These are phyloP conservation scores for Colletotrichum sp. DNA, from an alignment of 2,329 filamentous ascomycete species.

Conservation along the genomic window DNA sequence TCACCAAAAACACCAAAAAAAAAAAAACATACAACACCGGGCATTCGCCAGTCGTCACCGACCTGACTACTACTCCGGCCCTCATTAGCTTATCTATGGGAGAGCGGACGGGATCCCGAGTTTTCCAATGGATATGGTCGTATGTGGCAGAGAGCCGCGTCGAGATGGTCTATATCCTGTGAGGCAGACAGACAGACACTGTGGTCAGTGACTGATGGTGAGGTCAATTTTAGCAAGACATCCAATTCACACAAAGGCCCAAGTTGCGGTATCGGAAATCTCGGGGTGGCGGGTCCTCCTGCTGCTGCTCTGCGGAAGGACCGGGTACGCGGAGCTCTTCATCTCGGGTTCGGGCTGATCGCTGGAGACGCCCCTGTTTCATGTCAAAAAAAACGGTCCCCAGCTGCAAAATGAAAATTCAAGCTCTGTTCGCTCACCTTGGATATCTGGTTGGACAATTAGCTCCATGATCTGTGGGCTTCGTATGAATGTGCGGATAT, in stretches of 20 bases:
- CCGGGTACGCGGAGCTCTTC: neutral
- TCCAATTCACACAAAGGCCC: neutral
- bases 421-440: neutral
- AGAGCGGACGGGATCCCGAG: neutral
- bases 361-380: neutral
- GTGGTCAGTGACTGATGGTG: neutral
- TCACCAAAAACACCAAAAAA: neutral
- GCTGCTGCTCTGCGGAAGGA: neutral
- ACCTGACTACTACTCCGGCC: neutral
- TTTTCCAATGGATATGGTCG: neutral
- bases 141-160: fast-evolving
- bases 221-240: neutral
- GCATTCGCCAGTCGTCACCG: neutral
- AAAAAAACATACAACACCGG: neutral
- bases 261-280: neutral
- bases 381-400: neutral
- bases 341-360: neutral
- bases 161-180: neutral
- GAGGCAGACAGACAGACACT: neutral
- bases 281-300: neutral
- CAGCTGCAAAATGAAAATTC: neutral
- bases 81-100: neutral
- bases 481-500: neutral
- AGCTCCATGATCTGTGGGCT: neutral
- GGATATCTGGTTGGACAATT: neutral